Base-by-base conservation (phyloP, 1,139 yeast genomes). In the Blastobotrys capitulatus region DNA sequence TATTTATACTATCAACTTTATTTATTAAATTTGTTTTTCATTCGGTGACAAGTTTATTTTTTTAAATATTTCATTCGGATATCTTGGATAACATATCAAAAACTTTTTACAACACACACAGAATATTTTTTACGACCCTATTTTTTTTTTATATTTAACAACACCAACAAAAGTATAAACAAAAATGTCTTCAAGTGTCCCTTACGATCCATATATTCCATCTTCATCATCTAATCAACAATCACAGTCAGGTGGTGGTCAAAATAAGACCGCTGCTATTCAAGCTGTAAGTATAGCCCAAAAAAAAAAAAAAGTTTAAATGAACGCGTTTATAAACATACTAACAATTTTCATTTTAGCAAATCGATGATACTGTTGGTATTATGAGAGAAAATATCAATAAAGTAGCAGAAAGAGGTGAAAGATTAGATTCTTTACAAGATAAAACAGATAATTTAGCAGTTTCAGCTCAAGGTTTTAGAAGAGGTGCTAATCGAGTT, bases 311-410 rank as follows among this genome's bases (percentile, higher is more conserved):
- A 22, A 22, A 22, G 6, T 13, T 16, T 25, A 13, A n/a, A n/a
- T 38, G 16, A 12, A 22, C 34, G 22, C 16, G 22, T 38, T 15
- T n/a, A n/a, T n/a, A n/a, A 34, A 34, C 10, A 34, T 15, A 13
- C 20, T 20, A 38, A 26, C 43, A 42, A 43, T 16, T 12, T 18
- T 20, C n/a, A 15, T 42, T 36, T 37, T 65, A 82, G 83, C 95
- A 89, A 77, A 88, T 89, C 67, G 95, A 89, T 68, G 97, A 88
- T 66, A 90, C 99, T 25, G 97, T 94, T 42, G 97, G 96, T 32
- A 86, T 90, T 66, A 94, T 92, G 98, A 80, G 97, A 71, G 96
- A 92, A 63, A 92, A 94, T 73, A 88, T 92, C 72, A 89, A 89
- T 73, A 88, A 89, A 66, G 96, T 89, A 40, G 95, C 96, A 29